Percentiles rank a stretch among this genome's conserved stretches.
phyloP scores from a whole-genome alignment of 352 stramenopile species.

The Paralagenidium karlingii region DNA sequence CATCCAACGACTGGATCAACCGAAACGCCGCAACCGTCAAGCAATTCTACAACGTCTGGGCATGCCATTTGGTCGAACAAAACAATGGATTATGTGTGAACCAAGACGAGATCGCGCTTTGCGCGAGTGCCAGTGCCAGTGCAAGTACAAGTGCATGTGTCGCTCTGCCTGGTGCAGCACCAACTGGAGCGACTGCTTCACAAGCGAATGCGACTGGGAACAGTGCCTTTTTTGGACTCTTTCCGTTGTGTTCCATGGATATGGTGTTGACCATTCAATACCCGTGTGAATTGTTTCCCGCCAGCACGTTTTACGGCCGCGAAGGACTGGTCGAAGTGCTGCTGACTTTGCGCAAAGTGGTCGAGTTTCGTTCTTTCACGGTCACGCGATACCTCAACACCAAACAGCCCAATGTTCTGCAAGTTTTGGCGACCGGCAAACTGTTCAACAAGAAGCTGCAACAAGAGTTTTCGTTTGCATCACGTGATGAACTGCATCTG shows the following conservation, averaged over 20 bases:
- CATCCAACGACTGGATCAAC: slow-evolving; percentile 70
- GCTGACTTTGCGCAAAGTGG: slow-evolving; percentile 53
- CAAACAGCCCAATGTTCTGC: slow-evolving; percentile 70
- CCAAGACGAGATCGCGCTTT: no score
- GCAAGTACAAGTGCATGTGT: no score
- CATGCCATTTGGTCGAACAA: slow-evolving; percentile 54
- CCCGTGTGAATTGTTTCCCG: slow-evolving; percentile 66
- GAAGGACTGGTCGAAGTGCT: slow-evolving; percentile 74
- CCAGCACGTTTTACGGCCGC: slow-evolving; percentile 61
- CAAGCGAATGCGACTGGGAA: not conserved
- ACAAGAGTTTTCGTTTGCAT: slow-evolving; percentile 72
- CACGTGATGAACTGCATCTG: slow-evolving; percentile 63
- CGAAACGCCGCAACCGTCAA: slow-evolving; percentile 71
- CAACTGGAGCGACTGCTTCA: no score
- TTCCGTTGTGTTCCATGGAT: slow-evolving; percentile 71
- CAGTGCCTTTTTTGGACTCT: slow-evolving; percentile 42
- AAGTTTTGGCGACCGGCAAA: slow-evolving; percentile 54
- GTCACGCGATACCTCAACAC: slow-evolving; percentile 66
- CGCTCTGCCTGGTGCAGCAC: no score
- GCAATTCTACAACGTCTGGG: slow-evolving; percentile 78
- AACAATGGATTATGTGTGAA: no score
- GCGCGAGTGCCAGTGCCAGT: no score
- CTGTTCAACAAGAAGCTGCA: slow-evolving; percentile 75
- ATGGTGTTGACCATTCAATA: slow-evolving; percentile 67
- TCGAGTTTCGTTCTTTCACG: slow-evolving; percentile 56